These are phyloP conservation scores for Candida alai DNA, from an alignment of 805 yeast species.

Conservation along the genomic window DNA sequence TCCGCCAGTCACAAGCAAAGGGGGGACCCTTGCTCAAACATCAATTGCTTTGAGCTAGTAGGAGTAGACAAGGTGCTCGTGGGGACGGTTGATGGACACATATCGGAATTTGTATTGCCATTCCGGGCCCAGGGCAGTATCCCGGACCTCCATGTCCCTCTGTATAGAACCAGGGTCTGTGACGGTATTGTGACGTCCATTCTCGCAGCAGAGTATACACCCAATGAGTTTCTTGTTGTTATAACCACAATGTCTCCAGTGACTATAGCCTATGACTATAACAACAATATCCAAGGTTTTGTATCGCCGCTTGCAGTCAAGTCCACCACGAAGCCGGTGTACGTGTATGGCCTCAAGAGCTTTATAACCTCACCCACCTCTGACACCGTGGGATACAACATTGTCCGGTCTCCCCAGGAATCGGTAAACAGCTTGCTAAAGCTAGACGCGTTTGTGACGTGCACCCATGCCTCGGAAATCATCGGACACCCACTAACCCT, in stretches of 20 bases:
- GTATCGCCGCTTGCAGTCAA: constrained; percentile 21
- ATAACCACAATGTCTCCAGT: constrained; percentile 30
- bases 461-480: constrained; percentile 25
- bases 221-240: constrained; percentile 18
- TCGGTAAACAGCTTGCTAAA: constrained; percentile 26
- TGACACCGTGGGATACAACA: constrained; percentile 27
- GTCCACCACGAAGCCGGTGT: constrained; percentile 24
- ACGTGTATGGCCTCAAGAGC: constrained; percentile 24
- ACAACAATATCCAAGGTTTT: constrained; percentile 24
- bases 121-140: constrained; percentile 6
- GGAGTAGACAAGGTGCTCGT: constrained; percentile 43
- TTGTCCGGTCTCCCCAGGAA: constrained; percentile 33
- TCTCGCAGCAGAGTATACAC: constrained; percentile 21
- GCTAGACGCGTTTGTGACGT: constrained; percentile 28
- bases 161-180: constrained; percentile 27
- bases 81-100: constrained; percentile 56
- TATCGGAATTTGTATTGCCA: constrained; percentile 55
- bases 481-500: constrained; percentile 37
- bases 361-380: constrained; percentile 23
- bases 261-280: constrained; percentile 21
- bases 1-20: neutral
- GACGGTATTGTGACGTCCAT: constrained; percentile 30
- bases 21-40: constrained; percentile 14
- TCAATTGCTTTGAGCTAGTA: constrained; percentile 49
- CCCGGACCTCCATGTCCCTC: constrained; percentile 23